These are phyloP conservation scores for Herpomyces periplanetae DNA, from an alignment of 2,329 filamentous ascomycete genomes.

Conservation along the genomic window DNA sequence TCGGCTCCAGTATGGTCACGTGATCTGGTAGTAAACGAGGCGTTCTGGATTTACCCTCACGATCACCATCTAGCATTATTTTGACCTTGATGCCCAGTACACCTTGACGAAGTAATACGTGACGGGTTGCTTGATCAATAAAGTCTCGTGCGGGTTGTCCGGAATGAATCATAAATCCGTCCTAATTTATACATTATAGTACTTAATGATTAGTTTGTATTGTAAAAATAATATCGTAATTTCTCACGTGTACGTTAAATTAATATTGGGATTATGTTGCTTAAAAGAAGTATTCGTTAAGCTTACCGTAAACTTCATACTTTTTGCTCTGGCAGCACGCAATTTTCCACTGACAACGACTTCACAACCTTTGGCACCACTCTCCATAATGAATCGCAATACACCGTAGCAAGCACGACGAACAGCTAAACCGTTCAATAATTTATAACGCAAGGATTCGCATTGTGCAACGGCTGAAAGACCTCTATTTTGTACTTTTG, in stretches of 20 bases:
- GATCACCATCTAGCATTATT: slow-evolving; percentile 99
- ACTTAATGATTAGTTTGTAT: slow-evolving; percentile 2
- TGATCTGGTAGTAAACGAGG: slow-evolving; percentile 91
- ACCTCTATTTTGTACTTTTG: slow-evolving; percentile 99
- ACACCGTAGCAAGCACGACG: slow-evolving; percentile 98
- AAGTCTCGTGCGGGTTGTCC: slow-evolving; percentile 98
- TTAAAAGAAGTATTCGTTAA: slow-evolving; percentile 1
- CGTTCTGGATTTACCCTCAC: slow-evolving; percentile 90
- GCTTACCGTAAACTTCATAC: slow-evolving; percentile 96
- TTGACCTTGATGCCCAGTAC: slow-evolving; percentile 99
- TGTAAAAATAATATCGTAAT: slow-evolving; percentile 1
- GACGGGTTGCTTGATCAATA: slow-evolving; percentile 89
- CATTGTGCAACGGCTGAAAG: slow-evolving; percentile 98
- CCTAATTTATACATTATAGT: slow-evolving; percentile 8
- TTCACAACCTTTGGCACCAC: slow-evolving; percentile 95
- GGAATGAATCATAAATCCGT: slow-evolving; percentile 99
- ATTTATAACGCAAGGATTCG: slow-evolving; percentile 99
- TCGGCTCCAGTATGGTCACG: slow-evolving; percentile 98
- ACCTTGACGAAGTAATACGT: slow-evolving; percentile 98
- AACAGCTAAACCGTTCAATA: slow-evolving; percentile 95
- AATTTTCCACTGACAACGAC: slow-evolving; percentile 98
- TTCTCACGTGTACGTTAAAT: slow-evolving; percentile 1
- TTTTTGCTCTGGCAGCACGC: slow-evolving; percentile 92
- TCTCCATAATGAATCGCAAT: slow-evolving; percentile 99
- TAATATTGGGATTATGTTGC: slow-evolving; percentile 1